Evolutionary conservation across 31 red algal genomes (phyloP), one percentile per base, ranked within the genome.

Genomic region (Odonthalia washingtoniensis): DNA sequence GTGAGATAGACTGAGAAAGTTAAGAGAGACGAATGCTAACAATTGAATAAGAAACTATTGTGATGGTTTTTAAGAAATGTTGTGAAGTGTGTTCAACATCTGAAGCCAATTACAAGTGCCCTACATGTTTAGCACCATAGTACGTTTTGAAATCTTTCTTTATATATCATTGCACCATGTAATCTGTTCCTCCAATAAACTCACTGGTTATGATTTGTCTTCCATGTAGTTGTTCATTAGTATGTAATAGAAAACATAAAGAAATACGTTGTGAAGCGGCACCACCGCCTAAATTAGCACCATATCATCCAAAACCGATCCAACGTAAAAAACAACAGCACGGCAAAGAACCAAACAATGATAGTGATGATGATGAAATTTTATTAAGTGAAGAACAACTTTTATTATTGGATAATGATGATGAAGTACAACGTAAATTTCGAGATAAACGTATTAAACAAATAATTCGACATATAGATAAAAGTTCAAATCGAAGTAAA

Each of bases 51-150:
- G n/a, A n/a, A n/a, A n/a, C n/a, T n/a, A n/a, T n/a, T n/a, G n/a
- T n/a, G n/a, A n/a, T n/a, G n/a, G n/a, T n/a, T n/a, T n/a, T n/a
- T n/a, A 82, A 90, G 53, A 75, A 82, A 1, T 42, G 40, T 27
- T 93, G 91, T 49, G 40, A 73, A 14, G 91, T 93, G 70, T 93
- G 91, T 72, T 66, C 81, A 30, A 28, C 64, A 39, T 5, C 78
- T 24, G 39, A 65, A 30, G 34, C 84, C 40, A 87, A 88, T 45
- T 93, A 93, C 72, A 93, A 93, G 69, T 93, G 91, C 62, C 91
- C 91, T 6, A 93, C 68, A 16, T 93, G 91, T 67, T 53, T 57
- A 18, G 46, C 88, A 52, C 84, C 84, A 80, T 93, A 87, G 83
- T 93, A 83, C 83, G 91, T 84, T 82, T 2, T 38, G 14, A 26